phyloP scores from a whole-genome alignment of 208 protist genomes.

The Trypanosoma rangeli region DNA sequence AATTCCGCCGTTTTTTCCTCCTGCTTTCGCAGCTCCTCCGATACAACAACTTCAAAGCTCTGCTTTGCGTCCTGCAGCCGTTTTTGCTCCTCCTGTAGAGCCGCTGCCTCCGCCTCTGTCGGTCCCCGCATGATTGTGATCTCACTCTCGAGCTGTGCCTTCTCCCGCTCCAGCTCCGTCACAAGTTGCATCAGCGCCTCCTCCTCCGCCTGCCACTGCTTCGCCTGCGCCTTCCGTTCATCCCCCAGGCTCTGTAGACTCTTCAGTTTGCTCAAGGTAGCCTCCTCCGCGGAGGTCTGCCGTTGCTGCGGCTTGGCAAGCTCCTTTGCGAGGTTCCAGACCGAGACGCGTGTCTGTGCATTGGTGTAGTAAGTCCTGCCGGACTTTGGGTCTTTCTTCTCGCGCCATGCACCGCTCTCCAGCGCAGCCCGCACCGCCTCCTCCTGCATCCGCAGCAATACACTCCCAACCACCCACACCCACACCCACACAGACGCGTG shows the following conservation, averaged over 20 bases:
- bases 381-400: conserved; percentile 30
- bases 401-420: conserved; percentile 28
- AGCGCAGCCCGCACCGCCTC: conserved; percentile 25
- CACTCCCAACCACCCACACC: conserved; percentile 3
- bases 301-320: conserved; percentile 17
- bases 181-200: conserved; percentile 21
- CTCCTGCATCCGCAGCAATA: conserved; percentile 4
- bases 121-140: conserved; percentile 32
- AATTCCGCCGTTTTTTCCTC: conserved; percentile 14
- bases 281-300: neutral
- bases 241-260: neutral
- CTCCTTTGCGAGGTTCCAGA: conserved; percentile 35
- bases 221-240: conserved; percentile 14
- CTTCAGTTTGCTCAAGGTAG: neutral
- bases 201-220: conserved; percentile 32
- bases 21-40: conserved; percentile 41
- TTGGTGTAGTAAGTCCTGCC: conserved; percentile 38
- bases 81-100: conserved; percentile 26
- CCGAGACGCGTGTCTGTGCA: conserved; percentile 26
- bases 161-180: conserved; percentile 35
- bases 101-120: conserved; percentile 28
- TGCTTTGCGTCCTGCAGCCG: conserved; percentile 37
- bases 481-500: neutral
- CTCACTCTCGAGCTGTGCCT: conserved; percentile 38
- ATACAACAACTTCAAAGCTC: conserved; percentile 41